phyloP scores from a whole-genome alignment of 352 stramenopile genomes.

The Pythium myriotylum region DNA sequence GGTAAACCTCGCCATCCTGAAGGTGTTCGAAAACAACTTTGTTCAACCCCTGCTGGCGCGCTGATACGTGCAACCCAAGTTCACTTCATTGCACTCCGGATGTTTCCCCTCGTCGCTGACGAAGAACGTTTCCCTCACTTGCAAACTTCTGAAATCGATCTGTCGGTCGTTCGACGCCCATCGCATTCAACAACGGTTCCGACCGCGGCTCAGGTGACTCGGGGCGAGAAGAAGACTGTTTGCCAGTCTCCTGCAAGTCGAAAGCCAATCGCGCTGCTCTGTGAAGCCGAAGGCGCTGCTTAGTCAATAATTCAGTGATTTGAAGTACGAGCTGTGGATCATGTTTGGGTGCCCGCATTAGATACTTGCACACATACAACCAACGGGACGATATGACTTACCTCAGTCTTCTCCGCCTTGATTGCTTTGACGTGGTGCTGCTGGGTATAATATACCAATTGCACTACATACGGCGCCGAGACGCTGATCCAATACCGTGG shows the following conservation, averaged over 20 bases:
- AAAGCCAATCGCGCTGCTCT: constrained; percentile 19
- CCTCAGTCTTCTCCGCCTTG: constrained; percentile 75
- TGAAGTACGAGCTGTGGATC: constrained; percentile 39
- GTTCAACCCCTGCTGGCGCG: constrained; percentile 22
- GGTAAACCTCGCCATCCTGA: constrained; percentile 72
- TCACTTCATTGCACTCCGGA: neutral
- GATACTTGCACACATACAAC: neutral
- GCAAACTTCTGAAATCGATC: constrained; percentile 27
- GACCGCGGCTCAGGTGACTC: constrained; percentile 9
- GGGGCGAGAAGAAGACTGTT: neutral
- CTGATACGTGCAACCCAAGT: constrained; percentile 6
- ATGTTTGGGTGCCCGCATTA: neutral
- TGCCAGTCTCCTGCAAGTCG: neutral
- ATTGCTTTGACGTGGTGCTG: constrained; percentile 63
- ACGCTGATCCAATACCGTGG: constrained; percentile 77
- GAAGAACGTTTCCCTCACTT: constrained; percentile 31
- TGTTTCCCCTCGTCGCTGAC: constrained; percentile 18
- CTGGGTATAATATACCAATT: constrained; percentile 79
- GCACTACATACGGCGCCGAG: constrained; percentile 62
- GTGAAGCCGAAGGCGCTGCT: constrained; percentile 29
- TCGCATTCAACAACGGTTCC: constrained; percentile 1
- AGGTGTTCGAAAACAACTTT: constrained; percentile 48
- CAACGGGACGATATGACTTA: neutral
- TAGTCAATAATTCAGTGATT: constrained; percentile 53
- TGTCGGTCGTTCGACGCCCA: constrained; percentile 3